Evolutionary conservation across 805 yeast genomes (phyloP).

Genomic region (Wickerhamomyces silvicola): DNA sequence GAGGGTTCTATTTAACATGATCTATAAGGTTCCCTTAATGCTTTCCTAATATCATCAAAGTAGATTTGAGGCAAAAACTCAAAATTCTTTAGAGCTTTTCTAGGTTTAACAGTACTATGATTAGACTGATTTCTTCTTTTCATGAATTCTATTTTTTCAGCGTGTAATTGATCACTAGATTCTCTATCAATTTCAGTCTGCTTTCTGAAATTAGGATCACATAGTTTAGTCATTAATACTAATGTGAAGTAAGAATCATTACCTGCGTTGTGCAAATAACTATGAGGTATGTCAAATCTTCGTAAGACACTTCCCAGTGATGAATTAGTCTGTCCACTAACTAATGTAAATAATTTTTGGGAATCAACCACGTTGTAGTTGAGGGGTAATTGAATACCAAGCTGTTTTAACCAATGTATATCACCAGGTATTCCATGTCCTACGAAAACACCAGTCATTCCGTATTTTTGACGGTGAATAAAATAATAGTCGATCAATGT

Average conservation of each 20-base stretch:
- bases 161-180: too few relatives aligned
- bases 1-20: too few relatives aligned
- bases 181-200: too few relatives aligned
- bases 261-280: conserved; percentile 62
- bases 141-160: too few relatives aligned
- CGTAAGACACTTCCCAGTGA: conserved; percentile 41
- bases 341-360: conserved; percentile 32
- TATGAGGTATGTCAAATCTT: conserved; percentile 46
- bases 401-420: conserved; percentile 38
- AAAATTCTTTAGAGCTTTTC: too few relatives aligned
- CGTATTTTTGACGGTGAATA: conserved; percentile 21
- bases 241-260: conserved; percentile 65
- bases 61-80: too few relatives aligned
- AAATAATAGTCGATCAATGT: conserved; percentile 38
- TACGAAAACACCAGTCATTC: conserved; percentile 35
- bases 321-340: conserved; percentile 34
- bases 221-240: conserved; percentile 39
- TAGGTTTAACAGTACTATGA: neutral
- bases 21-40: too few relatives aligned
- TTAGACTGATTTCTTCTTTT: too few relatives aligned
- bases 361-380: conserved; percentile 39
- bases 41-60: too few relatives aligned
- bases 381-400: conserved; percentile 43
- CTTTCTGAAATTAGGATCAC: conserved; percentile 40
- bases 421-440: conserved; percentile 60